Evolutionary conservation across 176 grass and related monocot species (phyloP).

Genomic region (Cymbopogon citratus): DNA sequence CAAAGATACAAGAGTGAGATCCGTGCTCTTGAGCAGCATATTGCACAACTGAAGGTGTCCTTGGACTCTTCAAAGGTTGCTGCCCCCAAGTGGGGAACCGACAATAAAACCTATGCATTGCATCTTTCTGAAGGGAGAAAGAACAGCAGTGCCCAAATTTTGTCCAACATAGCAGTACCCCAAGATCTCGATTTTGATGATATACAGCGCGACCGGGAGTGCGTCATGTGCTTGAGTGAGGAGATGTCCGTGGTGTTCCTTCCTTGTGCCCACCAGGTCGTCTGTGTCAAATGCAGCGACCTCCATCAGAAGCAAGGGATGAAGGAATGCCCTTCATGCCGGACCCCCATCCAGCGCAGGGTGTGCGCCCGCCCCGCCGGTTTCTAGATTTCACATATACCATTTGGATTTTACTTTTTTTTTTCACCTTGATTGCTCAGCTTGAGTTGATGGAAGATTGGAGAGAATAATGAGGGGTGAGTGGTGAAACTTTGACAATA

Average conservation of each 20-base stretch:
- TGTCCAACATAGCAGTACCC: constrained; percentile 19
- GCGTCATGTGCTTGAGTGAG: constrained; percentile 95
- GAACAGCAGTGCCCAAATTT: constrained; percentile 27
- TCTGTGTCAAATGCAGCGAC: constrained; percentile 69
- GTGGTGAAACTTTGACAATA: constrained; percentile 21
- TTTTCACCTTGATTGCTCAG: constrained; percentile 25
- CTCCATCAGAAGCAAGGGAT: constrained; percentile 91
- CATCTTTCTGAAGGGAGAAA: constrained; percentile 64
- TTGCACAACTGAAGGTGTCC: constrained; percentile 45
- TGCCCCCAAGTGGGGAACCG: constrained; percentile 53
- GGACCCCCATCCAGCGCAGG: constrained; percentile 76
- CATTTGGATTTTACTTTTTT: constrained; percentile 23
- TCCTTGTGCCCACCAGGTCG: constrained; percentile 82
- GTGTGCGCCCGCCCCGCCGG: constrained; percentile 34
- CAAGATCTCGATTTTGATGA: constrained; percentile 51
- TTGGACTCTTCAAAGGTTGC: constrained; percentile 42
- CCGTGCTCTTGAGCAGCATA: constrained; percentile 68
- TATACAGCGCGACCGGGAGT: constrained; percentile 75
- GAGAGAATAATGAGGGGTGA: constrained; percentile 45
- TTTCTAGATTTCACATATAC: constrained; percentile 48
- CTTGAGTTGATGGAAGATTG: constrained; percentile 45
- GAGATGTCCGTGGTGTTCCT: constrained; percentile 88
- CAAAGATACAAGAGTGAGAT: constrained; percentile 70
- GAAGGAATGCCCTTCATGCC: constrained; percentile 92
- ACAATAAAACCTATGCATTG: constrained; percentile 44